These are phyloP conservation scores for Magnaporthales sp. DNA, from an alignment of 2,329 filamentous ascomycete genomes.

Conservation along the genomic window DNA sequence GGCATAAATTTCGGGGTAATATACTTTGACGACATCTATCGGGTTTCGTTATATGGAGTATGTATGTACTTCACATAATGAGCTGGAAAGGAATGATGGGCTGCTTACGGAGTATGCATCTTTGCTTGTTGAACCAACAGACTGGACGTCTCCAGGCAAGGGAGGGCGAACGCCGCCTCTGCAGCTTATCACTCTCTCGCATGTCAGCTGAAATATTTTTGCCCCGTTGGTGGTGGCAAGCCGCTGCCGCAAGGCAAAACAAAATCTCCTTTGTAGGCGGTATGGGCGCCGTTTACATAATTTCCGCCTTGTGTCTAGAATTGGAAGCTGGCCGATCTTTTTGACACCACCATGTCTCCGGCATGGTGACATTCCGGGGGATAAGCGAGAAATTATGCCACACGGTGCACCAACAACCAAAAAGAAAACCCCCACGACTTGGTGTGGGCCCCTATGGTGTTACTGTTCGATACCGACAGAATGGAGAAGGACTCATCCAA, in stretches of 20 bases:
- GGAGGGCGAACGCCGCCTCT: not conserved
- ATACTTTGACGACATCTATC: not conserved
- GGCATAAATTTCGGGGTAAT: not conserved
- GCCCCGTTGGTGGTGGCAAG: not conserved
- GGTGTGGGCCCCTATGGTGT: not conserved
- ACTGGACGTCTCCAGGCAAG: not conserved
- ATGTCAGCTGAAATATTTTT: not conserved
- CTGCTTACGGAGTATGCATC: not conserved
- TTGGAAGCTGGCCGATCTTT: not conserved
- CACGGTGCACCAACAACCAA: not conserved
- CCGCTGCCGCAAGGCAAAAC: not conserved
- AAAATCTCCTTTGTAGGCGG: not conserved
- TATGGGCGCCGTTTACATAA: not conserved
- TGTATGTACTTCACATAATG: not conserved
- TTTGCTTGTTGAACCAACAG: not conserved
- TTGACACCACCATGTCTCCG: not conserved
- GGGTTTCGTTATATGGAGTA: too few species aligned
- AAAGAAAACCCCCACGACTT: not conserved
- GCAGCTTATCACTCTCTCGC: not conserved
- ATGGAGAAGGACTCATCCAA: not conserved
- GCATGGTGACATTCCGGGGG: not conserved
- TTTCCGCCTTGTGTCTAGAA: not conserved
- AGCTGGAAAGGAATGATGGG: not conserved
- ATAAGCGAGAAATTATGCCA: not conserved
- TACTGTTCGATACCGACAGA: not conserved